phyloP scores from a whole-genome alignment of 768 basidiomycete genomes.

The Naganishia kalamii region DNA sequence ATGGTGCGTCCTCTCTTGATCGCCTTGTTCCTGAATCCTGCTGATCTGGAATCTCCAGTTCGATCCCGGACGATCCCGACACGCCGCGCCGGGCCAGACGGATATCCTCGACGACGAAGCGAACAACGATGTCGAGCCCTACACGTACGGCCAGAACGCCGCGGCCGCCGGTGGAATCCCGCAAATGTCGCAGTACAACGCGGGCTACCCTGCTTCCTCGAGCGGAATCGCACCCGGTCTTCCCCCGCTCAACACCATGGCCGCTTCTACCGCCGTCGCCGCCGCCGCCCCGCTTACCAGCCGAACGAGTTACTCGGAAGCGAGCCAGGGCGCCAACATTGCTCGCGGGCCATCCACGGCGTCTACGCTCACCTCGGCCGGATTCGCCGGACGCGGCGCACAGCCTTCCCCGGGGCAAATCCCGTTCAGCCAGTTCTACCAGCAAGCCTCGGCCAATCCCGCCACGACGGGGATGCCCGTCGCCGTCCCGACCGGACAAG shows the following conservation, averaged over 20 bases:
- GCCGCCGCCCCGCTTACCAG: not conserved
- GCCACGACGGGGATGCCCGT: conserved; percentile 22
- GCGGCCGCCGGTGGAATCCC: conserved; percentile 23
- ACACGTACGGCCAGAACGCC: conserved; percentile 29
- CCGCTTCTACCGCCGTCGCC: not conserved
- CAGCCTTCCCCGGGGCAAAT: conserved; percentile 11
- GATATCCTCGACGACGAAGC: conserved; percentile 33
- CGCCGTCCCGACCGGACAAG: conserved; percentile 24
- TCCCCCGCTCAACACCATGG: not conserved
- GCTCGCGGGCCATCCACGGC: conserved; percentile 37
- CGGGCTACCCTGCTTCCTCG: conserved; percentile 25
- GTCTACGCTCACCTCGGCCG: conserved; percentile 36
- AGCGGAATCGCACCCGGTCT: conserved; percentile 4
- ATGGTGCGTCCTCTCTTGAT: conserved; percentile 34
- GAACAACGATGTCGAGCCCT: conserved; percentile 35
- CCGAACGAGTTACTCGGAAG: conserved; percentile 5
- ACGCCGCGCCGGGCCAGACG: conserved; percentile 29
- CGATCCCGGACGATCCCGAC: conserved; percentile 38
- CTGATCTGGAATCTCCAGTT: conserved; percentile 29
- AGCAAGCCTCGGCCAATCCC: conserved; percentile 27
- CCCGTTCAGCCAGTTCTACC: conserved; percentile 4
- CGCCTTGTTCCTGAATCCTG: no score
- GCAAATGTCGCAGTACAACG: conserved; percentile 42
- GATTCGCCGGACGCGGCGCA: conserved; percentile 42
- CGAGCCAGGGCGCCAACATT: not conserved